These are phyloP conservation scores for Lachnellula cervina DNA, from an alignment of 2,329 filamentous ascomycete species.

Conservation along the genomic window DNA sequence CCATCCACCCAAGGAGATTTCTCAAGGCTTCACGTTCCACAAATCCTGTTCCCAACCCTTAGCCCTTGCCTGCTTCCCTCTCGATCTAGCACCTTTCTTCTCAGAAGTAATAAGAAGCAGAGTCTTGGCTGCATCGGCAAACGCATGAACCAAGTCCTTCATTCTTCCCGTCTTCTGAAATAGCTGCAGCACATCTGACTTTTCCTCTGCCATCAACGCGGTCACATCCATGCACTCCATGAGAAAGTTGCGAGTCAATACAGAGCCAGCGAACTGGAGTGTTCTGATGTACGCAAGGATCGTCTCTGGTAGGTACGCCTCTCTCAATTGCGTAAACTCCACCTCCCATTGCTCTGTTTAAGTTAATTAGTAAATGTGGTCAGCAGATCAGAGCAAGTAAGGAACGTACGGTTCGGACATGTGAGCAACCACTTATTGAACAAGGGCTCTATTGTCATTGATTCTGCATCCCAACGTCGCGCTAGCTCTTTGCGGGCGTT, in stretches of 20 bases:
- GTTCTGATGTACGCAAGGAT: conserved; percentile 79
- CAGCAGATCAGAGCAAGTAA: not conserved
- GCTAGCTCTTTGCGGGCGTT: conserved; percentile 52
- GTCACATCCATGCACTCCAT: conserved; percentile 85
- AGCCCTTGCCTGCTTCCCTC: conserved; percentile 56
- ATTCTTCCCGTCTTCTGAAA: conserved; percentile 64
- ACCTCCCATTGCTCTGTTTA: conserved; percentile 43
- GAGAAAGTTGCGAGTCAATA: conserved; percentile 69
- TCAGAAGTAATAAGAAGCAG: conserved; percentile 45
- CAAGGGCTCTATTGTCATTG: conserved; percentile 55
- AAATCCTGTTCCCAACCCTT: conserved; percentile 59
- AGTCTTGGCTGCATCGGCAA: conserved; percentile 48
- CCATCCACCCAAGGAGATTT: not conserved
- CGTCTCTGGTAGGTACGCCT: conserved; percentile 78
- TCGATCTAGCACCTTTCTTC: conserved; percentile 42
- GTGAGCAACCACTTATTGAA: conserved; percentile 57
- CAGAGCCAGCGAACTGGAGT: conserved; percentile 72
- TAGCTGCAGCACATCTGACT: conserved; percentile 58
- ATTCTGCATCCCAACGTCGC: conserved; percentile 37
- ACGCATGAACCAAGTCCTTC: conserved; percentile 68
- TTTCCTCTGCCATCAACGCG: conserved; percentile 65
- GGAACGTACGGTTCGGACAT: conserved; percentile 19
- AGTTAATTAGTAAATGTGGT: conserved; percentile 11
- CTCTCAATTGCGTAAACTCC: conserved; percentile 62
- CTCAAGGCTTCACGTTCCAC: conserved; percentile 39